Evolutionary conservation across 1,284 basidiomycete species (phyloP), one percentile per base, ranked within the genome.

Genomic region (Trametes hirsuta): DNA sequence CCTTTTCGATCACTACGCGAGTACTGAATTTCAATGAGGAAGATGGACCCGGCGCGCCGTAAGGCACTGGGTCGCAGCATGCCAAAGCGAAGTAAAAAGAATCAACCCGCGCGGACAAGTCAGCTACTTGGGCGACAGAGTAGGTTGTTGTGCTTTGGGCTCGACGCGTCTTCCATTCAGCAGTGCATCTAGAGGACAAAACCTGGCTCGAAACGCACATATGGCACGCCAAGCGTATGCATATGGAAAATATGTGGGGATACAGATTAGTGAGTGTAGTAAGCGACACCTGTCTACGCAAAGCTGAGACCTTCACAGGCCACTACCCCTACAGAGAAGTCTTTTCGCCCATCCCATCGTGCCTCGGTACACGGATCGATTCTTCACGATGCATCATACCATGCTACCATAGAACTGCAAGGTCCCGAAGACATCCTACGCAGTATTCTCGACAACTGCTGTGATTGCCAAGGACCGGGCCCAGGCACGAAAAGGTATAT

Each of bases 221-320:
- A 24, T 97, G 94, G 91, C 95, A 97, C 69, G 90, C 95, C 1
- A 97, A 97, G 74, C 84, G 95, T 1, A 95, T 95, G 86, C 86
- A 90, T 65, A 97, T 97, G 95, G 82, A 87, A 65, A 88, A 88
- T 65, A 81, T 92, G 72, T 97, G 95, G 94, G 93, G 93, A 0
- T 94, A 93, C 72, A 81, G 93, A 66, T 78, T 98, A 49, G 93
- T 92, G 39, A 15, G 64, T 52, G 24, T 39, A 14, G 36, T 25
- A 22, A 14, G 6, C 39, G 10, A 10, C 68, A 42, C 49, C 34
- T 24, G 34, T 15, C 47, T 25, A 42, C 40, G 24, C 14, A 21
- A 36, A 24, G 3, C 10, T 50, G n/a, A n/a, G 41, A 44, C 41
- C 25, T 4, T 24, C 12, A 59, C n/a, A 88, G 87, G 90, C 94